phyloP scores from a whole-genome alignment of 495 filamentous ascomycete species.

The Neurospora sublineolata region DNA sequence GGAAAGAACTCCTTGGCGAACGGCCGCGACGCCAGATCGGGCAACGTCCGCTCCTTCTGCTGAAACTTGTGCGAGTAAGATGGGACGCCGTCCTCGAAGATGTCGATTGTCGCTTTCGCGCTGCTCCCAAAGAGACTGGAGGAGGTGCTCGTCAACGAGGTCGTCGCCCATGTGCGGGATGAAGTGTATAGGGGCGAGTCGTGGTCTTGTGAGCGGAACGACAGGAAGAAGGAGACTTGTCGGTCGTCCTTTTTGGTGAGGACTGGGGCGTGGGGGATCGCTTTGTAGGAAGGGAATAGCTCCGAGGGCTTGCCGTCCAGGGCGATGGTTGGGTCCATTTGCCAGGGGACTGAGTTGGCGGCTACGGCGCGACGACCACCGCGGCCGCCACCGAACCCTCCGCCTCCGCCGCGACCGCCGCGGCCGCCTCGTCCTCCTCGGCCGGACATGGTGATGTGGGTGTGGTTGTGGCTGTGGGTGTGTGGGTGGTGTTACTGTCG shows the following conservation, averaged over 20 bases:
- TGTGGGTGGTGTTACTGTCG: neutral
- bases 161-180: slow-evolving; percentile 10
- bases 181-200: slow-evolving; percentile 40
- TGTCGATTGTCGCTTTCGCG: slow-evolving; percentile 36
- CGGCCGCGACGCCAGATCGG: slow-evolving; percentile 29
- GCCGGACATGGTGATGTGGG: slow-evolving; percentile 15
- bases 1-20: slow-evolving; percentile 42
- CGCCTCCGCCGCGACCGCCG: slow-evolving; percentile 24
- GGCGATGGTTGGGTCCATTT: slow-evolving; percentile 16
- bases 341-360: slow-evolving; percentile 22
- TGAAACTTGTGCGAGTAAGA: slow-evolving; percentile 37
- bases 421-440: slow-evolving; percentile 24
- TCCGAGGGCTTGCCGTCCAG: slow-evolving; percentile 32
- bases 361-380: slow-evolving; percentile 16
- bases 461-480: neutral
- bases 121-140: neutral
- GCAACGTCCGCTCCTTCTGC: slow-evolving; percentile 33
- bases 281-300: slow-evolving; percentile 31
- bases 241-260: slow-evolving; percentile 30
- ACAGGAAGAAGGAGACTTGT: slow-evolving; percentile 33
- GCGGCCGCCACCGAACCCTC: slow-evolving; percentile 23
- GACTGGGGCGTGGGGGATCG: slow-evolving; percentile 25
- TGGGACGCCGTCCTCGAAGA: slow-evolving; percentile 37
- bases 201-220: slow-evolving; percentile 37
- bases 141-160: neutral